phyloP scores from a whole-genome alignment of 441 rosid genomes.

The Manihot esculenta region DNA sequence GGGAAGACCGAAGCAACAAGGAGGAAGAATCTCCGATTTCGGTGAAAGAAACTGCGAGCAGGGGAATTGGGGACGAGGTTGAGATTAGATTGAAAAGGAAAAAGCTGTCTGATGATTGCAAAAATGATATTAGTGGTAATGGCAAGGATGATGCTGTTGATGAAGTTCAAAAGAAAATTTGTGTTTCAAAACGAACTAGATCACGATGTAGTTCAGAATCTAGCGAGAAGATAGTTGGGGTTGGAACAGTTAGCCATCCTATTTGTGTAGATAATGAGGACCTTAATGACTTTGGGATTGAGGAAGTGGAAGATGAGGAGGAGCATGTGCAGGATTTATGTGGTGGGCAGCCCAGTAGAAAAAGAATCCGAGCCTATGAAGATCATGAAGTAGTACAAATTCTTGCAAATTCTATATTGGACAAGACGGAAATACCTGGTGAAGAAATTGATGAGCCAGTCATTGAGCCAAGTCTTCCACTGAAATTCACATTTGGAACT shows the following conservation, averaged over 20 bases:
- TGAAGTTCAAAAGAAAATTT: background rate
- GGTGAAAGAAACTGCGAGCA: background rate
- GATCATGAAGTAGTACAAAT: conserved; percentile 23
- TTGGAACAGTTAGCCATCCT: conserved; percentile 17
- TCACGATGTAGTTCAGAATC: conserved; percentile 17
- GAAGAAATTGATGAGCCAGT: conserved; percentile 11
- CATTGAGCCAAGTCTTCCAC: conserved; percentile 25
- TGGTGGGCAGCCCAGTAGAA: conserved; percentile 9
- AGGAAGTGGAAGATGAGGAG: background rate
- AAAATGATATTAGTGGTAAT: background rate
- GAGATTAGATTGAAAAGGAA: background rate
- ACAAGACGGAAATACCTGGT: conserved; percentile 15
- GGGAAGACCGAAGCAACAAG: background rate
- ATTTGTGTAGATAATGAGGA: conserved; percentile 11
- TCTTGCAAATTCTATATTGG: conserved; percentile 36
- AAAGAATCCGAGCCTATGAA: background rate
- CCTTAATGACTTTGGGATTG: background rate
- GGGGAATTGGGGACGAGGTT: background rate
- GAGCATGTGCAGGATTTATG: background rate
- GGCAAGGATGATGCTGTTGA: background rate
- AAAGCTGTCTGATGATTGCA: background rate
- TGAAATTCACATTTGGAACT: conserved; percentile 42
- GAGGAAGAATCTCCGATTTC: background rate
- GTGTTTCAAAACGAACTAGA: conserved; percentile 24
- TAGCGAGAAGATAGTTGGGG: conserved; percentile 1